Evolutionary conservation across 1,139 yeast genomes (phyloP).

Genomic region (Neolecta irregularis): DNA sequence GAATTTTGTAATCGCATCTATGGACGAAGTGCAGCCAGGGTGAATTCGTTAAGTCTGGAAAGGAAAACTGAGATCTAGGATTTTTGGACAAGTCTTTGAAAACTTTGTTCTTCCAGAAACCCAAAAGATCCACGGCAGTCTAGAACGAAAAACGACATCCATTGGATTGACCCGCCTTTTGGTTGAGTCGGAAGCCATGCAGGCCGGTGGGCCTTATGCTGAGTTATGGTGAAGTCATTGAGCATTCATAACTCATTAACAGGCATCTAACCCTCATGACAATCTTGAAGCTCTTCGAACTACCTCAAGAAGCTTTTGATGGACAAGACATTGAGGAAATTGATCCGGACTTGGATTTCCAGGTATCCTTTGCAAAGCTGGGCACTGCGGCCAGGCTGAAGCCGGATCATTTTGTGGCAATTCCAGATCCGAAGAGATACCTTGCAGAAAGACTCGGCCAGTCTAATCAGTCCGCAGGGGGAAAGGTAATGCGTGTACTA

Average conservation of each 20-base stretch:
- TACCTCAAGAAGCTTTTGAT: slow-evolving; percentile 10
- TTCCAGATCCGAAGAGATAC: slow-evolving; percentile 28
- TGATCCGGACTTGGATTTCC: slow-evolving; percentile 52
- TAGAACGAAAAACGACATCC: slow-evolving; percentile 60
- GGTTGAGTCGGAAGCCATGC: slow-evolving; percentile 20
- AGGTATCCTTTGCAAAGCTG: slow-evolving; percentile 66
- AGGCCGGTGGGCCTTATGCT: no score
- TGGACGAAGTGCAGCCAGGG: slow-evolving; percentile 44
- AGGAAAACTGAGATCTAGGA: slow-evolving; percentile 23
- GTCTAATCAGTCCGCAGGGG: slow-evolving; percentile 4
- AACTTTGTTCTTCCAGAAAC: slow-evolving; percentile 56
- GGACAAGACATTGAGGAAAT: slow-evolving; percentile 20
- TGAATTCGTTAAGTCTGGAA: slow-evolving; percentile 16
- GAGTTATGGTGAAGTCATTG: slow-evolving; percentile 19
- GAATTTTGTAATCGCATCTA: slow-evolving; percentile 37
- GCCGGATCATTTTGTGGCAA: slow-evolving; percentile 52
- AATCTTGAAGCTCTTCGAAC: slow-evolving; percentile 23
- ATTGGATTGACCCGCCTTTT: slow-evolving; percentile 58
- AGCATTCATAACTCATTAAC: slow-evolving; percentile 8
- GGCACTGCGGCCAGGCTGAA: slow-evolving; percentile 44
- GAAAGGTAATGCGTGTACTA: slow-evolving; percentile 1
- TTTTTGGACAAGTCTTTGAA: slow-evolving; percentile 49
- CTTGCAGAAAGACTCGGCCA: slow-evolving; percentile 25
- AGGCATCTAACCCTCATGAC: slow-evolving; percentile 24
- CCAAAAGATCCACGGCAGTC: slow-evolving; percentile 45